A percentile compares a stretch with the other conserved stretches of the same genome.
phyloP scores from a whole-genome alignment of 2,329 filamentous ascomycete species.

The Sporothrix schenckii region DNA sequence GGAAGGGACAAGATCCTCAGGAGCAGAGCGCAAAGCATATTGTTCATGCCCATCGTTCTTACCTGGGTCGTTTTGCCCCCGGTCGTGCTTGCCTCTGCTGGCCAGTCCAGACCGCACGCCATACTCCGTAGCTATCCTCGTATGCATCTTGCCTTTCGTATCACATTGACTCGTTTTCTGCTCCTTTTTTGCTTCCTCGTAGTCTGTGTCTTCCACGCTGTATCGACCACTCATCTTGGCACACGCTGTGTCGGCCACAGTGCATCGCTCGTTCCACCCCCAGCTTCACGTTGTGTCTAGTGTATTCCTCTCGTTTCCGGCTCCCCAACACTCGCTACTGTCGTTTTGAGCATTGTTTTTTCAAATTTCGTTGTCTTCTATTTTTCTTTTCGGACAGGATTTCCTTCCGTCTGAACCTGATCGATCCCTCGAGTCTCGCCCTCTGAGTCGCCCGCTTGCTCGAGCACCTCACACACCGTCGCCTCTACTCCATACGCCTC shows the following conservation, averaged over 20 bases:
- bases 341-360: neutral
- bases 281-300: neutral
- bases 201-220: neutral
- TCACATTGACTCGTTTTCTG: constrained; percentile 13
- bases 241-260: neutral
- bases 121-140: constrained; percentile 2
- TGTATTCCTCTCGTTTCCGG: constrained; percentile 21
- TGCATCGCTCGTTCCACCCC: neutral
- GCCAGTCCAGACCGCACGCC: constrained; percentile 2
- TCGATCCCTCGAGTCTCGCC: constrained; percentile 18
- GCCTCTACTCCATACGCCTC: constrained; percentile 28
- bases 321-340: neutral
- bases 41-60: constrained; percentile 1
- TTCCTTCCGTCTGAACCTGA: neutral
- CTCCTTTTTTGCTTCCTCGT: constrained; percentile 7
- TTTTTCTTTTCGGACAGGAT: neutral
- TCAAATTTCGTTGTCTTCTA: constrained; percentile 2
- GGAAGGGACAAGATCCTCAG: constrained; percentile 20
- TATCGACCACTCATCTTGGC: neutral
- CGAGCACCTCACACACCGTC: constrained; percentile 24
- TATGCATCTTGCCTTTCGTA: constrained; percentile 12
- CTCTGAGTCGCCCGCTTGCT: constrained; percentile 17
- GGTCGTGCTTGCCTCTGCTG: neutral
- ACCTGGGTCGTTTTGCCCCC: constrained; percentile 3
- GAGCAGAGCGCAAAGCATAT: constrained; percentile 7